A percentile compares a stretch with the other conserved stretches of the same genome.
These are phyloP conservation scores for Saturnispora gosingensis DNA, from an alignment of 805 yeast genomes.

Conservation along the genomic window DNA sequence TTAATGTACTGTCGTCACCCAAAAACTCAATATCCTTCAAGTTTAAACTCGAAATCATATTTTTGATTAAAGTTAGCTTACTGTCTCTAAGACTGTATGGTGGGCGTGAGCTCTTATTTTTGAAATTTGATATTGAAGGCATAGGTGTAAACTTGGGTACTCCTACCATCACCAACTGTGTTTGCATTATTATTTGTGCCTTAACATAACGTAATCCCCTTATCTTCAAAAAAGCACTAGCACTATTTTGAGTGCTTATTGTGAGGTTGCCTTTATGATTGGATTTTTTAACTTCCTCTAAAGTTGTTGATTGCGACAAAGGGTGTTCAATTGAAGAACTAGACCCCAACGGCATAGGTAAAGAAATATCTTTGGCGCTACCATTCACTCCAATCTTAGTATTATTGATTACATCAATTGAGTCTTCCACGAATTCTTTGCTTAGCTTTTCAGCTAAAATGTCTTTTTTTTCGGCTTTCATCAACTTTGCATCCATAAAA, in stretches of 20 bases:
- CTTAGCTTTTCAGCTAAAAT: background rate
- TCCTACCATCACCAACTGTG: background rate
- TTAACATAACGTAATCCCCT: background rate
- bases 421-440: background rate
- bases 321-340: no score
- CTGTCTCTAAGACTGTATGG: background rate
- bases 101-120: background rate
- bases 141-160: background rate
- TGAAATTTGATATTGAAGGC: background rate
- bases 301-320: background rate
- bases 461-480: background rate
- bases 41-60: background rate
- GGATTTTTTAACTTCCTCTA: no score
- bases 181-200: background rate
- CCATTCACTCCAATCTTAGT: background rate
- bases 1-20: background rate
- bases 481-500: background rate
- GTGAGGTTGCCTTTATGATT: background rate
- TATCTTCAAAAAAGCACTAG: background rate
- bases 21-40: background rate
- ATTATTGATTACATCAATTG: background rate
- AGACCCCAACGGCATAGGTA: background rate
- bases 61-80: background rate
- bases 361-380: background rate
- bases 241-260: background rate